Conservation (phyloP, 202 grass and related monocot genomes). For the Sporobolus alterniflorus region DNA sequence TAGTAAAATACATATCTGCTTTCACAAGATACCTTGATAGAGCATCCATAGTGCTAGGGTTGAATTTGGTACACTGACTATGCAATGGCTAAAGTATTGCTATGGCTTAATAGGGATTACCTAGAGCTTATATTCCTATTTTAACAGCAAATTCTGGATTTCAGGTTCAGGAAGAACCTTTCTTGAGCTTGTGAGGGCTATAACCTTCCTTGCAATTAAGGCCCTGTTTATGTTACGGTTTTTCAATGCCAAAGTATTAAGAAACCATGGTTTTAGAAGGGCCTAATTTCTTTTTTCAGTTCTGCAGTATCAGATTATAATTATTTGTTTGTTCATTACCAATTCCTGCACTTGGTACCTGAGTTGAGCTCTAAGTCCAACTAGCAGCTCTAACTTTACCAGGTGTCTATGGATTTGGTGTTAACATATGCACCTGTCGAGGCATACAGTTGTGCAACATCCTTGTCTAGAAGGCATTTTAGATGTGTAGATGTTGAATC, state of each 20-base stretch:
- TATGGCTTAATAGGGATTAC: background rate
- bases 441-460: background rate
- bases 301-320: background rate
- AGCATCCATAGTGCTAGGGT: background rate
- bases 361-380: background rate
- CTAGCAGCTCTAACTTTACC: background rate
- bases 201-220: background rate
- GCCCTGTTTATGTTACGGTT: too few species aligned
- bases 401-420: background rate
- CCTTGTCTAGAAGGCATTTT: background rate
- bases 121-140: background rate
- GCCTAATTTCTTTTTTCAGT: slow-evolving; percentile 1
- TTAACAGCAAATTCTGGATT: slow-evolving; percentile 7
- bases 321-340: background rate
- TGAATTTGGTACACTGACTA: background rate
- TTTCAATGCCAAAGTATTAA: too few species aligned
- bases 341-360: background rate
- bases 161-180: background rate
- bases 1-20: background rate
- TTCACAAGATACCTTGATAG: background rate
- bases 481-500: background rate
- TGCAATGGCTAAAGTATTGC: background rate
- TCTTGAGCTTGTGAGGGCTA: background rate
- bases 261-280: too few species aligned
- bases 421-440: slow-evolving; percentile 12